Conservation (phyloP, 306 rosid species). For the Pyrus betulifolia region DNA sequence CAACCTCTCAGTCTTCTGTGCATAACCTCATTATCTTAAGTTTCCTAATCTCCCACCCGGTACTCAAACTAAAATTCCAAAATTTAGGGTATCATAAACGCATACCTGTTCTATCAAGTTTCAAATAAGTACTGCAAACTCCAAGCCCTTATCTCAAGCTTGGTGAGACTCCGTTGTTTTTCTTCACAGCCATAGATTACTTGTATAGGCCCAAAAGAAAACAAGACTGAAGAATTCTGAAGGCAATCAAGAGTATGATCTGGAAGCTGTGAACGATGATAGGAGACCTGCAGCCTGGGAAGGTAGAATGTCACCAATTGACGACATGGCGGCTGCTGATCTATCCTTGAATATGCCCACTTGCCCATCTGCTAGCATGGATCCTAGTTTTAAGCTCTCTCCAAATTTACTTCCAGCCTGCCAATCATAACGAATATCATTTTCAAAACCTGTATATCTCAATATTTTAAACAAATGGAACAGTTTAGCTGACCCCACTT, state of each 20-base stretch:
- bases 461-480: constrained; percentile 3
- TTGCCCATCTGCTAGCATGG: constrained; percentile 87
- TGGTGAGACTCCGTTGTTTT: background rate
- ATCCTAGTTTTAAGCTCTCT: constrained; percentile 92
- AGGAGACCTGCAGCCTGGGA: constrained; percentile 99
- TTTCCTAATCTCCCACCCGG: background rate
- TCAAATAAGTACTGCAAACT: background rate
- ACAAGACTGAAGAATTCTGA: background rate
- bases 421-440: constrained; percentile 4
- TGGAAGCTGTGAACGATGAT: constrained; percentile 87
- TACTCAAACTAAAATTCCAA: background rate
- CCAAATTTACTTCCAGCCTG: constrained; percentile 97
- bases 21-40: background rate
- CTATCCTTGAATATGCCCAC: constrained; percentile 96
- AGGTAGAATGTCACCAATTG: constrained; percentile 92
- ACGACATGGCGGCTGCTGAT: constrained; percentile 86
- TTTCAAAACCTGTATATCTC: constrained; percentile 10
- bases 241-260: constrained; percentile 65
- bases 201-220: background rate
- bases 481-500: background rate
- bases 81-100: background rate
- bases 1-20: background rate
- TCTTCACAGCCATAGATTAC: background rate
- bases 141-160: background rate
- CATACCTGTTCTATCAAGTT: background rate